Evolutionary conservation across 176 grass and related monocot species (phyloP).

Genomic region (Canna indica): DNA sequence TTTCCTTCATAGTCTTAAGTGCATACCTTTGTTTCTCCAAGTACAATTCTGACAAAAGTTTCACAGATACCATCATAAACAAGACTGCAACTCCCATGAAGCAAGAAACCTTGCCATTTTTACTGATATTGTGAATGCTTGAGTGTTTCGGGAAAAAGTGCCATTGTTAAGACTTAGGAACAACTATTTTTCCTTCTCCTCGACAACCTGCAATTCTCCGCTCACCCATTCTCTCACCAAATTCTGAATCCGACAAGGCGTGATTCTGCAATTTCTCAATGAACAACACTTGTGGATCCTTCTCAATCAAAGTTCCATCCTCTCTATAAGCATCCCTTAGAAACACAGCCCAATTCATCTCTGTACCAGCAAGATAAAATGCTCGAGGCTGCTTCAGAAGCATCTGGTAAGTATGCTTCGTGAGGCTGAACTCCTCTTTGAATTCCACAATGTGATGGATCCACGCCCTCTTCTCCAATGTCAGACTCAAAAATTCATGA

Average conservation of each 20-base stretch:
- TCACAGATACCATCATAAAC: neutral
- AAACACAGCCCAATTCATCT: conserved; percentile 91
- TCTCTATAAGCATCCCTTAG: conserved; percentile 52
- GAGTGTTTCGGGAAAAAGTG: neutral
- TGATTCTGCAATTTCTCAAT: conserved; percentile 62
- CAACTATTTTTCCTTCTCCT: neutral
- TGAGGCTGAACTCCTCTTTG: conserved; percentile 79
- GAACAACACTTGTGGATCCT: conserved; percentile 58
- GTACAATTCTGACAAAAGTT: neutral
- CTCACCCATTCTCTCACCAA: neutral
- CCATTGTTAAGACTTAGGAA: neutral
- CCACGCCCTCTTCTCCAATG: conserved; percentile 72
- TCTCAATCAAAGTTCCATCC: conserved; percentile 57
- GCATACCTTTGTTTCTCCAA: neutral
- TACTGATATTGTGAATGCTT: neutral
- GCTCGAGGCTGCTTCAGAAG: conserved; percentile 59
- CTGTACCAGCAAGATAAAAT: conserved; percentile 83
- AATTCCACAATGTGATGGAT: conserved; percentile 93
- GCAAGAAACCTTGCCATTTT: neutral
- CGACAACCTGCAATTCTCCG: neutral
- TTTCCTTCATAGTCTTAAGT: neutral
- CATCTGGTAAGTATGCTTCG: conserved; percentile 54
- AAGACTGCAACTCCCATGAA: neutral
- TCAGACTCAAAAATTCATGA: conserved; percentile 69
- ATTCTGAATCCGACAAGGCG: conserved; percentile 29